Percentiles rank a stretch among this genome's conserved stretches.
Evolutionary conservation across 2,329 filamentous ascomycete species (phyloP).

Genomic region (Aspergillus pseudoviridinutans): DNA sequence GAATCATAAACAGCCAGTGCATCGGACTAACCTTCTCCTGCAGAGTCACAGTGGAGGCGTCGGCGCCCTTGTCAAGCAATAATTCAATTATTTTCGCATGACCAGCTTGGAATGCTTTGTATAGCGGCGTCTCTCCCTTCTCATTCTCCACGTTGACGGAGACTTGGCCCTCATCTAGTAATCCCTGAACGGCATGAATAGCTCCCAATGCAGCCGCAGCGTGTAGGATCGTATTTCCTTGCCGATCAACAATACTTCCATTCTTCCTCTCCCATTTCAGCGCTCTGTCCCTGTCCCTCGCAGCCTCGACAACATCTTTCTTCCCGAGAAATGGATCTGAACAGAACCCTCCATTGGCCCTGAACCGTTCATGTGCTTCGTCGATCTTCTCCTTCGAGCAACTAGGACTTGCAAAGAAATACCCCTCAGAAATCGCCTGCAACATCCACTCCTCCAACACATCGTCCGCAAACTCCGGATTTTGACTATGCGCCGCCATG

Average conservation of each 20-base stretch:
- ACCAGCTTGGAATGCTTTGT: conserved; percentile 27
- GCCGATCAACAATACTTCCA: conserved; percentile 15
- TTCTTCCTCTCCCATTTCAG: conserved; percentile 10
- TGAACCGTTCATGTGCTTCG: conserved; percentile 16
- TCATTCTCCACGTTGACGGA: conserved; percentile 21
- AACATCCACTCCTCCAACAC: conserved; percentile 20
- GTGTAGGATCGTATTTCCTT: conserved; percentile 25
- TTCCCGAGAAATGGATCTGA: conserved; percentile 22
- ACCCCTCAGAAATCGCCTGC: conserved; percentile 22
- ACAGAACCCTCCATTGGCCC: conserved; percentile 20
- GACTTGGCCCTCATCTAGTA: conserved; percentile 14
- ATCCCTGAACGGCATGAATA: conserved; percentile 7
- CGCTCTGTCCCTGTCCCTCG: conserved; percentile 4
- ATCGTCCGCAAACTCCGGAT: conserved; percentile 13
- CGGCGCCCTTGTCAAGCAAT: conserved; percentile 21
- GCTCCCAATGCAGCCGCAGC: conserved; percentile 20
- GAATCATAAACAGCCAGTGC: conserved; percentile 25
- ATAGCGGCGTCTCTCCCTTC: conserved; percentile 24
- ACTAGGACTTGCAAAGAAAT: conserved; percentile 15
- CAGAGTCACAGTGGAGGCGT: conserved; percentile 13
- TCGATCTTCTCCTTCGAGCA: conserved; percentile 8
- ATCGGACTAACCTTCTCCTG: conserved; percentile 16
- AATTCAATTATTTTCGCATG: conserved; percentile 20
- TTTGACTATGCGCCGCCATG: conserved; percentile 18
- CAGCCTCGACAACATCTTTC: conserved; percentile 8